A percentile compares a stretch with the other conserved stretches of the same genome.
Conservation (phyloP, 176 grass and related monocot species). For the Poa annua region DNA sequence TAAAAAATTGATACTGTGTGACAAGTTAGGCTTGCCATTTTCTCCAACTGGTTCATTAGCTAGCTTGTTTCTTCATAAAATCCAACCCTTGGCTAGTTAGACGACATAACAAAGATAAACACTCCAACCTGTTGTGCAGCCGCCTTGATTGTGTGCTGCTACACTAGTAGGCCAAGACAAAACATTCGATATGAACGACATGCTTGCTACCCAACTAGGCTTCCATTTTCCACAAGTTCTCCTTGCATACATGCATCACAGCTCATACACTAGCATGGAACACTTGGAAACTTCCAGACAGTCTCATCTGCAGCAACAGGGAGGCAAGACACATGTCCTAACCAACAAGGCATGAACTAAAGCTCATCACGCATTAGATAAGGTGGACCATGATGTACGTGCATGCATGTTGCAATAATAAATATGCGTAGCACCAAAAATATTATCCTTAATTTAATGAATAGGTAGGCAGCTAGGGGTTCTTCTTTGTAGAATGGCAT, state of each 20-base stretch:
- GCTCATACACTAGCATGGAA: too few relatives aligned
- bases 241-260: too few relatives aligned
- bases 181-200: too few relatives aligned
- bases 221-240: neutral
- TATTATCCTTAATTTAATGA: neutral
- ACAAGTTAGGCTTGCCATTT: neutral
- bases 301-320: neutral
- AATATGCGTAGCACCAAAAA: too few relatives aligned
- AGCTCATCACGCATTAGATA: neutral
- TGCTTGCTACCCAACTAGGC: too few relatives aligned
- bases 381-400: neutral
- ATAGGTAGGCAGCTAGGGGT: too few relatives aligned
- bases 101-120: neutral
- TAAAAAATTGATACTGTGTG: neutral
- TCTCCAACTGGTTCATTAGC: too few relatives aligned
- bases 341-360: neutral
- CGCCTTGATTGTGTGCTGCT: too few relatives aligned
- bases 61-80: too few relatives aligned
- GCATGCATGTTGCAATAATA: too few relatives aligned
- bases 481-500: neutral
- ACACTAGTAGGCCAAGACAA: too few relatives aligned
- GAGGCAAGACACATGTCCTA: neutral
- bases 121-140: neutral
- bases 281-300: slow-evolving; percentile 7
- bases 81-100: neutral